A percentile compares a stretch with the other conserved stretches of the same genome.
Conservation (phyloP, 495 filamentous ascomycete species). For the Penicillium coffeae region DNA sequence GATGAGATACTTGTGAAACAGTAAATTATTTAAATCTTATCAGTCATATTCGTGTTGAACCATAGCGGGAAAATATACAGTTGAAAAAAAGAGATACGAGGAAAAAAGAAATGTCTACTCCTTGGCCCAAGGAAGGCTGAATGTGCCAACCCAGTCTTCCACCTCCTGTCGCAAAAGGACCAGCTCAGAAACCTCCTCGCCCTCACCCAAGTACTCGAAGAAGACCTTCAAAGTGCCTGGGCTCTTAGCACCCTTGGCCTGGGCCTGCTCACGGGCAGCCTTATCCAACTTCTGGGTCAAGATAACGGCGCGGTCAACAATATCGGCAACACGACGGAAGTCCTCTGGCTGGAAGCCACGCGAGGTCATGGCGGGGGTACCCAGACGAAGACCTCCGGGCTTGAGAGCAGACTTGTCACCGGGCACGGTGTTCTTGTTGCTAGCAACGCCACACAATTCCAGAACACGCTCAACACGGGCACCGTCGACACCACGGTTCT, state of each 20-base stretch:
- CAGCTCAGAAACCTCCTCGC: constrained; percentile 81
- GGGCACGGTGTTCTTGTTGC: constrained; percentile 98
- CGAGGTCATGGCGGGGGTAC: constrained; percentile 96
- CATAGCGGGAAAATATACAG: constrained; percentile 24
- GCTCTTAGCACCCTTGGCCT: constrained; percentile 73
- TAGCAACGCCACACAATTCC: constrained; percentile 89
- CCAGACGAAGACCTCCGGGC: constrained; percentile 87
- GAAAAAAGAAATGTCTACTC: constrained; percentile 26
- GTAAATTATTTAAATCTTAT: constrained; percentile 6
- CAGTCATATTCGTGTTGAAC: constrained; percentile 23
- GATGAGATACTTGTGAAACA: too few species aligned
- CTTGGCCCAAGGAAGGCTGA: constrained; percentile 78
- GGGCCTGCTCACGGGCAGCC: constrained; percentile 68
- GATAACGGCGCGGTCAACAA: constrained; percentile 86
- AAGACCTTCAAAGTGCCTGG: constrained; percentile 78
- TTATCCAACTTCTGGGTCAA: constrained; percentile 84
- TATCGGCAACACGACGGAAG: constrained; percentile 84
- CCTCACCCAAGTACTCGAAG: constrained; percentile 74
- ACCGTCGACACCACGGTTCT: constrained; percentile 84
- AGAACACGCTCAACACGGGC: constrained; percentile 91
- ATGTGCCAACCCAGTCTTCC: constrained; percentile 92
- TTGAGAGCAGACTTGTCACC: constrained; percentile 91
- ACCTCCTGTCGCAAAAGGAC: constrained; percentile 84
- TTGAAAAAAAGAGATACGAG: constrained; percentile 10
- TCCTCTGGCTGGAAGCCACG: constrained; percentile 83